Percentiles rank a stretch among this genome's conserved stretches.
phyloP scores from a whole-genome alignment of 2,329 filamentous ascomycete genomes.

The Parastagonospora nodorum region DNA sequence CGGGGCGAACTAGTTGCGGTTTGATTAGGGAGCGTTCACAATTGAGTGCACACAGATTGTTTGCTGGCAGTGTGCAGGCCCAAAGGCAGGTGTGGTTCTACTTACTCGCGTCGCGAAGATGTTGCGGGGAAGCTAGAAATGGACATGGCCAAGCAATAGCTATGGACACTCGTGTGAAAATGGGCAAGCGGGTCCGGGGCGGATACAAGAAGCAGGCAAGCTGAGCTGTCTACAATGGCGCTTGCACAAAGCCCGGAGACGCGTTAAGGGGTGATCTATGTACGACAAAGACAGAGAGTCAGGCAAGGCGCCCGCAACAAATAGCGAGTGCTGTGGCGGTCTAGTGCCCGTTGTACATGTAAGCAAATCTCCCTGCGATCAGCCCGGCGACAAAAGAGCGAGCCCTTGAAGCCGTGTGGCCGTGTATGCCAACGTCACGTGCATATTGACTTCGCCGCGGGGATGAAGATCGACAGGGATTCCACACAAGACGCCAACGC shows the following conservation, averaged over 20 bases:
- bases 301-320: constrained; percentile 6
- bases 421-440: constrained; percentile 8
- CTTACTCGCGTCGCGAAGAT: constrained; percentile 30
- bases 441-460: constrained; percentile 12
- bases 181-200: constrained; percentile 4
- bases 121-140: constrained; percentile 31
- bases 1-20: constrained; percentile 25
- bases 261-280: constrained; percentile 6
- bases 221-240: constrained; percentile 8
- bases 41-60: not conserved
- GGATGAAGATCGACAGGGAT: constrained; percentile 19
- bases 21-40: not conserved
- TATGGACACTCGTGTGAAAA: too few species aligned
- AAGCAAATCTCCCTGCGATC: constrained; percentile 18
- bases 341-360: constrained; percentile 27
- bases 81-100: constrained; percentile 16
- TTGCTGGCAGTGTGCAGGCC: constrained; percentile 1
- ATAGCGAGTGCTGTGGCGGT: constrained; percentile 7
- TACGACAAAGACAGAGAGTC: constrained; percentile 6
- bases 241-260: constrained; percentile 4
- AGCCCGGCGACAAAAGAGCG: too few species aligned
- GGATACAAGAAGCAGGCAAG: constrained; percentile 8
- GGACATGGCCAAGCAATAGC: too few species aligned
- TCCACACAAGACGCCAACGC: constrained; percentile 1
- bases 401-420: constrained; percentile 4